Evolutionary conservation across 2,329 filamentous ascomycete species (phyloP).

Genomic region (Colletotrichum theobromicola): DNA sequence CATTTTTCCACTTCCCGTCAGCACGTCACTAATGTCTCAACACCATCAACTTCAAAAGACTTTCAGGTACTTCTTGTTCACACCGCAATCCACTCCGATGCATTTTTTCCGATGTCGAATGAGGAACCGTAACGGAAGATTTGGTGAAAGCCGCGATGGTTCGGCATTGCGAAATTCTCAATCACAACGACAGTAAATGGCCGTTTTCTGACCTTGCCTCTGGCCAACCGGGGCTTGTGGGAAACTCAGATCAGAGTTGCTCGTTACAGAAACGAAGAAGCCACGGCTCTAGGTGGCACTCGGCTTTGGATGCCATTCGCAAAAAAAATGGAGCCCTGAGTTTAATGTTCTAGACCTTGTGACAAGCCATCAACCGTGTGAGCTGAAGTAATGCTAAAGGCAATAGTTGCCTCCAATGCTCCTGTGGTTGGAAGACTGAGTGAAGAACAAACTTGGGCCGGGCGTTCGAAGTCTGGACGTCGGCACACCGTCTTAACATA

Average conservation of each 20-base stretch:
- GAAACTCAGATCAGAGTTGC: neutral
- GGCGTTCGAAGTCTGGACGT: neutral
- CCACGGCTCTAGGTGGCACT: neutral
- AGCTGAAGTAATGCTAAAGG: neutral
- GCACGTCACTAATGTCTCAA: neutral
- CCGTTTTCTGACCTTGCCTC: neutral
- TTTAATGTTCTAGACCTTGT: neutral
- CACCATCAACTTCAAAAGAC: neutral
- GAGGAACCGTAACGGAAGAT: neutral
- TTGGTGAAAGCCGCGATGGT: neutral
- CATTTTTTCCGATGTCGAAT: neutral
- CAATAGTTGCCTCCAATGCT: neutral
- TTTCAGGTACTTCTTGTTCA: neutral
- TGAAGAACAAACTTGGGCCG: neutral
- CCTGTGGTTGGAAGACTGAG: neutral
- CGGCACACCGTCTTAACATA: neutral
- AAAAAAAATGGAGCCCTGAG: neutral
- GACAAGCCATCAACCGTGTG: neutral
- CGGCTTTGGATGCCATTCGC: neutral
- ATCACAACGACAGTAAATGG: neutral
- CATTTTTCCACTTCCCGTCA: neutral
- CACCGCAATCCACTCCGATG: neutral
- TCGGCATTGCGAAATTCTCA: neutral
- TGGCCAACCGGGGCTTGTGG: neutral
- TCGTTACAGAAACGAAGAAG: neutral